A percentile compares a stretch with the other conserved stretches of the same genome.
Conservation (phyloP, 148 eudicot species). For the Chenopodium berlandieri region DNA sequence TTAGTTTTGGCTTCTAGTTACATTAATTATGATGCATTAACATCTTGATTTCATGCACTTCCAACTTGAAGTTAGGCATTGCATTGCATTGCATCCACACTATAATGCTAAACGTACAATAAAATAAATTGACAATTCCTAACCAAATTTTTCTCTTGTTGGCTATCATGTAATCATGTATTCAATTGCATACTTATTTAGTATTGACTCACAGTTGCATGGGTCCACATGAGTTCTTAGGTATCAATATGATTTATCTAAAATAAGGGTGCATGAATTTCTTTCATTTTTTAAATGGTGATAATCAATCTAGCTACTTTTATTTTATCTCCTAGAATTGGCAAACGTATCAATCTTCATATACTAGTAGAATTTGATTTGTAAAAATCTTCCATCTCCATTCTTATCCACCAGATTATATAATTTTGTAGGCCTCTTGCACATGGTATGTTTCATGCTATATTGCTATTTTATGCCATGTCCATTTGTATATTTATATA, state of each 20-base stretch:
- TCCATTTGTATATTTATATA: conserved; percentile 7
- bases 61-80: neutral
- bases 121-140: conserved; percentile 9
- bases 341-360: neutral
- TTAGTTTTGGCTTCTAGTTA: neutral
- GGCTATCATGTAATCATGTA: neutral
- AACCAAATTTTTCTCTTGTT: neutral
- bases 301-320: neutral
- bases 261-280: neutral
- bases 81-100: neutral
- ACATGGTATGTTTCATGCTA: conserved; percentile 26
- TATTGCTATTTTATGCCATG: conserved; percentile 9
- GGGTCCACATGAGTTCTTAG: neutral
- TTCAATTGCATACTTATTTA: neutral
- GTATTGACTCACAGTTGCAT: neutral
- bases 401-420: conserved; percentile 20
- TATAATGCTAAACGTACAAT: neutral
- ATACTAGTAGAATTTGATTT: conserved; percentile 2
- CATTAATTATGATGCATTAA: conserved; percentile 7
- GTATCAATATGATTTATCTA: neutral
- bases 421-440: conserved; percentile 10
- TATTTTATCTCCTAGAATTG: neutral
- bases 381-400: neutral
- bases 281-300: neutral
- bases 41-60: neutral